These are phyloP conservation scores for Botrytis deweyae DNA, from an alignment of 2,329 filamentous ascomycete species.

Conservation along the genomic window DNA sequence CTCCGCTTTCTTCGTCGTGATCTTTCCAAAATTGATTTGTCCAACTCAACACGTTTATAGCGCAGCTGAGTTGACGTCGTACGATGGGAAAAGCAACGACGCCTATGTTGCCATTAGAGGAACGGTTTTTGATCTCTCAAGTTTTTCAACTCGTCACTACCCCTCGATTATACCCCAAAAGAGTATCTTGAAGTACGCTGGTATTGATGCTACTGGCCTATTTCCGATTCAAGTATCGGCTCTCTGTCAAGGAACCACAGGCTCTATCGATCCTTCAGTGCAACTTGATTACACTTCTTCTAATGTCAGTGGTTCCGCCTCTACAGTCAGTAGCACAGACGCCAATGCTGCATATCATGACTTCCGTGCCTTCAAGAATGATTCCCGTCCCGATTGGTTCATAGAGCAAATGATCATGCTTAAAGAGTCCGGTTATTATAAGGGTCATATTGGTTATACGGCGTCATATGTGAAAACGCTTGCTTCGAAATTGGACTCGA, in stretches of 20 bases:
- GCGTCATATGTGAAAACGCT: constrained; percentile 72
- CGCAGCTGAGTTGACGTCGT: constrained; percentile 68
- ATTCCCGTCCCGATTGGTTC: constrained; percentile 88
- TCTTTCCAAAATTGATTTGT: constrained; percentile 85
- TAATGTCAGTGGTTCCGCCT: constrained; percentile 70
- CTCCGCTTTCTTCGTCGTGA: constrained; percentile 84
- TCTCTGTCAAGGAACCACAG: constrained; percentile 76
- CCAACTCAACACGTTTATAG: constrained; percentile 89
- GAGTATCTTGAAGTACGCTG: constrained; percentile 75
- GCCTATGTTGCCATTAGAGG: constrained; percentile 84
- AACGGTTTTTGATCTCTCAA: constrained; percentile 78
- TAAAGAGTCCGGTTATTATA: constrained; percentile 70
- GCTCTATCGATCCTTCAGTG: constrained; percentile 65
- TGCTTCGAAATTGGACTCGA: constrained; percentile 58
- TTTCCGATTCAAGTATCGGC: constrained; percentile 95
- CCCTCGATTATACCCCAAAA: constrained; percentile 60
- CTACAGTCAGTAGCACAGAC: constrained; percentile 65
- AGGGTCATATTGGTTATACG: constrained; percentile 84
- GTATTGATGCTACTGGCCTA: constrained; percentile 78
- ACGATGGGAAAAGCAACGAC: constrained; percentile 67
- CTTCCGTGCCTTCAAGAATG: constrained; percentile 81
- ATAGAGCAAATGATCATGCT: constrained; percentile 81
- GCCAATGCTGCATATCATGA: constrained; percentile 82
- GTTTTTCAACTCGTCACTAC: constrained; percentile 76
- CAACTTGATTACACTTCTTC: constrained; percentile 77